Evolutionary conservation across 306 rosid genomes (phyloP), one percentile per base, ranked within the genome.

Genomic region (Trifolium dubium): DNA sequence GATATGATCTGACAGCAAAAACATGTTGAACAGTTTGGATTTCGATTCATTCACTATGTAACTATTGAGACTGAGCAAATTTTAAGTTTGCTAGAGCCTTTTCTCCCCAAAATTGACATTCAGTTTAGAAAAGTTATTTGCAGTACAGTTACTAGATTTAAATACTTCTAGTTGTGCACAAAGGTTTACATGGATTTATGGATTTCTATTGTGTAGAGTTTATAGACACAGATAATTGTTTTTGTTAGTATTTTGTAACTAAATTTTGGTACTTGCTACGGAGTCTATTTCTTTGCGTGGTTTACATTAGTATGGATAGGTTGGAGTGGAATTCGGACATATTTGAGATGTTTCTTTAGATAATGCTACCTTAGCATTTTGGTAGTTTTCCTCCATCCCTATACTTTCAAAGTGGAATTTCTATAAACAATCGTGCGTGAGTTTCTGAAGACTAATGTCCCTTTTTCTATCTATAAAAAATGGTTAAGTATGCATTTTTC

Each of bases 111-210:
- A 58, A 54, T 68, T 62, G 28, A 62, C 69, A 54, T 35, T 64
- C 39, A 50, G 28, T 64, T 30, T 54, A 77, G 58, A 44, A 9
- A 62, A 82, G 41, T 78, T 34, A 64, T 63, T 67, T 73, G 76
- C 67, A 77, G 78, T 51, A 40, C 62, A 53, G 79, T 59, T 69
- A 12, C 61, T 63, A 75, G 76, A 68, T 77, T 72, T 61, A 34
- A 77, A 55, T 49, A 35, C 28, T 58, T 65, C 46, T 64, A 73
- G 60, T 77, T 77, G 67, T 67, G 72, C 68, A 61, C 76, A 60
- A 50, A 65, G 35, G 67, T 67, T 50, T 18, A 81, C 37, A 29
- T 15, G 15, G 60, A 55, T 9, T 54, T 60, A n/a, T 70, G 34
- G 43, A 63, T 46, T 64, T 64, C 43, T 41, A 31, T 32, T 67